Evolutionary conservation across 2,329 filamentous ascomycete species (phyloP), one percentile per base, ranked within the genome.

Genomic region (Didymellaceae sp.): DNA sequence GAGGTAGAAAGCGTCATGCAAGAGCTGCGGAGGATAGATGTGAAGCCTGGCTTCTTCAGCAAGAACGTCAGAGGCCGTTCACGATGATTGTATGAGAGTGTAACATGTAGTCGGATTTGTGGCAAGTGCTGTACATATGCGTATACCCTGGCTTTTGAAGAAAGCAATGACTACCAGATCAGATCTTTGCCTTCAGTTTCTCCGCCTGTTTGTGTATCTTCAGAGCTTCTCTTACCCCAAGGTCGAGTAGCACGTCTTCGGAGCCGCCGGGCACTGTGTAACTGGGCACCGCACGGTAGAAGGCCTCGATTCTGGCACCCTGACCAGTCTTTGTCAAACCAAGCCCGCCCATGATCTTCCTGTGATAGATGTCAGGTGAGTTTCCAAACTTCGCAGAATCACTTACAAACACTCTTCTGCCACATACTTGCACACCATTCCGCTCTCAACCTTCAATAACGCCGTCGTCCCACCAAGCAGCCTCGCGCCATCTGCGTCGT

Each of bases 1-100:
- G 72, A 76, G 33, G 28, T 72, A 33, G 71, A 75, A 34, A 40
- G 21, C 4, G 62, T 67, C 16, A 26, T 70, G 42, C 55, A 45
- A 34, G 51, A 56, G 46, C 31, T 74, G 47, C 59, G 65, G 48
- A 55, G 45, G 28, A 30, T 71, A n/a, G 55, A 67, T 13, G 61
- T 59, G 7, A 22, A 45, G 28, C 34, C 44, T 18, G 48, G 46
- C 4, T 64, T 62, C 11, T 64, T 62, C 38, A 52, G 48, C 32
- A 52, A 46, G 38, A 52, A 38, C 9, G 20, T 33, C 8, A 38
- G 21, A 26, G 42, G 26, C 16, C 32, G 32, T 3, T 11, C 20
- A 34, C 42, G 20, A 26, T 42, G 11, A 45, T 2, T 35, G 34
- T 35, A 31, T 4, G 13, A 35, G 5, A n/a, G 6, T 40, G 41